Percentiles rank a stretch among this genome's conserved stretches.
These are phyloP conservation scores for Trametes pubescens DNA, from an alignment of 1,284 basidiomycete genomes.

Conservation along the genomic window DNA sequence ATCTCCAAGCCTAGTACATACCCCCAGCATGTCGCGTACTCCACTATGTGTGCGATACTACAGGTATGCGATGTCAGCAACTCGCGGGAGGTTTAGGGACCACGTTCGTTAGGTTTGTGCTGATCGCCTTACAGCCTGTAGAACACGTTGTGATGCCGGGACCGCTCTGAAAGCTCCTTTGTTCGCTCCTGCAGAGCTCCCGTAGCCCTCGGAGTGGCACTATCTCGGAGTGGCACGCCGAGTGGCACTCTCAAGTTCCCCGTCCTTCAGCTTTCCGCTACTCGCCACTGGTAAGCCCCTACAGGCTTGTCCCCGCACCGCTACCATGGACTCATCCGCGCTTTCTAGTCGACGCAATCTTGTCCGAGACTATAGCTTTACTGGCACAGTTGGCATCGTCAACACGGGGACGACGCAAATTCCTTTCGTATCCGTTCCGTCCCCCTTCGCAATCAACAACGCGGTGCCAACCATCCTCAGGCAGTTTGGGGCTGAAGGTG, in stretches of 20 bases:
- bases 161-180: neutral
- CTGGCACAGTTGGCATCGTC: neutral
- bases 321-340: neutral
- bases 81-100: too few relatives aligned
- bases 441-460: neutral
- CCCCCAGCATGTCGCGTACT: too few relatives aligned
- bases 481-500: too few relatives aligned
- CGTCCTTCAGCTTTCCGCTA: too few relatives aligned
- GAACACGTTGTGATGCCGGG: constrained; percentile 1
- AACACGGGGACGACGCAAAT: neutral
- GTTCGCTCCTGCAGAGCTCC: neutral
- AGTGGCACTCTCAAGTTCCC: too few relatives aligned
- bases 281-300: too few relatives aligned
- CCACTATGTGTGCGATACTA: too few relatives aligned
- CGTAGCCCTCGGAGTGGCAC: neutral
- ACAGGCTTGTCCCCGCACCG: too few relatives aligned
- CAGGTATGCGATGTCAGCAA: too few relatives aligned
- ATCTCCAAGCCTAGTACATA: too few relatives aligned
- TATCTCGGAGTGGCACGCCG: neutral
- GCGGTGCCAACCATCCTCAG: too few relatives aligned
- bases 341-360: neutral
- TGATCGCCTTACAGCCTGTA: neutral
- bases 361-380: neutral
- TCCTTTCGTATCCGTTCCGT: neutral
- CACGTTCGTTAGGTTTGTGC: neutral